Conservation (phyloP, 192 early-diverging fungal genomes). For the Podila horticola region DNA sequence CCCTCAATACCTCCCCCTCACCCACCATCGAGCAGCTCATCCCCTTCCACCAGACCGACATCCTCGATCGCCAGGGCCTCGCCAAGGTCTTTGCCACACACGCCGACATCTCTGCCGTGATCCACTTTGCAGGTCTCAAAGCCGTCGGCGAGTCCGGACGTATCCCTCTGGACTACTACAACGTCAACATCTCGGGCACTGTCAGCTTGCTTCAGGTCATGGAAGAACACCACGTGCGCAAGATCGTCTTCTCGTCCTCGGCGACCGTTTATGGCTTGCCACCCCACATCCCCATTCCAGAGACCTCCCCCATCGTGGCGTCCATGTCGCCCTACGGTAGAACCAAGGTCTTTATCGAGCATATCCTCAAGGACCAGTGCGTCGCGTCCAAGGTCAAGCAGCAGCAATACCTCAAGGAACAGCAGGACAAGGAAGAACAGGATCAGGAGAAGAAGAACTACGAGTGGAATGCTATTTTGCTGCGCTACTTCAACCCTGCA, state of each 20-base stretch:
- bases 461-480: slow-evolving; percentile 71
- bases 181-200: slow-evolving; percentile 93
- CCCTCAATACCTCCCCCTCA: slow-evolving; percentile 1
- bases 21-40: slow-evolving; percentile 66
- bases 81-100: slow-evolving; percentile 74
- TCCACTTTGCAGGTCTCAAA: slow-evolving; percentile 92
- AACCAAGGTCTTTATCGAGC: slow-evolving; percentile 95
- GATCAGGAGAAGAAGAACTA: slow-evolving; percentile 35
- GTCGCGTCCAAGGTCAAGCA: slow-evolving; percentile 48
- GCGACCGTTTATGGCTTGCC: slow-evolving; percentile 92
- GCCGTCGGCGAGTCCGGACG: slow-evolving; percentile 84
- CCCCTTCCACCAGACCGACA: slow-evolving; percentile 82
- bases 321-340: slow-evolving; percentile 94
- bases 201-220: slow-evolving; percentile 86
- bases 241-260: slow-evolving; percentile 95
- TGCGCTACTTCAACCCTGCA: slow-evolving; percentile 93
- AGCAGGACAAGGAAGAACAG: neutral
- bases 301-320: slow-evolving; percentile 74
- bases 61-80: slow-evolving; percentile 74
- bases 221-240: slow-evolving; percentile 82
- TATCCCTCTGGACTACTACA: slow-evolving; percentile 90
- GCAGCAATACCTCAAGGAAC: slow-evolving; percentile 28
- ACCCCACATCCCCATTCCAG: slow-evolving; percentile 75
- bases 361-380: slow-evolving; percentile 81
- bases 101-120: slow-evolving; percentile 73